Base-by-base conservation (phyloP, 2,329 filamentous ascomycete species). In the Exophiala viscosa region DNA sequence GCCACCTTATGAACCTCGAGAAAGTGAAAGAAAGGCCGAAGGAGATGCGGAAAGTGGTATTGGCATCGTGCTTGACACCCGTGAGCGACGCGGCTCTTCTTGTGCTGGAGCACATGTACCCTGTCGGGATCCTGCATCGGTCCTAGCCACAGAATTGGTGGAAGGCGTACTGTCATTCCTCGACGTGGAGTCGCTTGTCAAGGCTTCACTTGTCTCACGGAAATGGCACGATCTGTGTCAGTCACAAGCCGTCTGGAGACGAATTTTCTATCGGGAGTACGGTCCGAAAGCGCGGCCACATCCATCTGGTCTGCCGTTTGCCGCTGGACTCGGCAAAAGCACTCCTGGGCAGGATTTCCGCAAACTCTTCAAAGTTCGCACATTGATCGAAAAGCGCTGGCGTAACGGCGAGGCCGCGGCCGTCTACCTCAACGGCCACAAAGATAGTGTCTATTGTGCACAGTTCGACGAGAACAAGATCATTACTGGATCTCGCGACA, bases 381-480 rank as follows among this genome's bases (percentile, higher is more conserved):
- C 85, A 55, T 80, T 87, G 57, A 79, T 99, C 56, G 86, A 90
- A 62, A 76, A 78, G 60, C 83, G 88, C 58, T 99, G 93, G 93
- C 85, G 82, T 63, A 76, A 84, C 45, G 87, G 88, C 50, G 84
- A 85, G 60, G 88, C 90, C 7, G 85, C 83, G 41, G 86, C 90
- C 0, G 84, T 95, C 50, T 97, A 96, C 69, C 79, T 99, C 17
- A 90, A 93, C 64, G 93, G 93, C 2, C 93, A 99, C 68, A 85
- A 85, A 20, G 93, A 99, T 69, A 96, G 90, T 60, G 95, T 99
- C 52, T 99, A 99, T 73, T 99, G 93, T 70, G 82, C 95, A 51
- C 93, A 99, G 67, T 99, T 97, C 68, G 93, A 99, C 69, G 92
- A 97, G 86, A 90, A 87, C 67, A 99, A 97, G 71, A 96, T 97